Evolutionary conservation across 768 basidiomycete genomes (phyloP), one percentile per base, ranked within the genome.

Genomic region (Collybia sordida): DNA sequence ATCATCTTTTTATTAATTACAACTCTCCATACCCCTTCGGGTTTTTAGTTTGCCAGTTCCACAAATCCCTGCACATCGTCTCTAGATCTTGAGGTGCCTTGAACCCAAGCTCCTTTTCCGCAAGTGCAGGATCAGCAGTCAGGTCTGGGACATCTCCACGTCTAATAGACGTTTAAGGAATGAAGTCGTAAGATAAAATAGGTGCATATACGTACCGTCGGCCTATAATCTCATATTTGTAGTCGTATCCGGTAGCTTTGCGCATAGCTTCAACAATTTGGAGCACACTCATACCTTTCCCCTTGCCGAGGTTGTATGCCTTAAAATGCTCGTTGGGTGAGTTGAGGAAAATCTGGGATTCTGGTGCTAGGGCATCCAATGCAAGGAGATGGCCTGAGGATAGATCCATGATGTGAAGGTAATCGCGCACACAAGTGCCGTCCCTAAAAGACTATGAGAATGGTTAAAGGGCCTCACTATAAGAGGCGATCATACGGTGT

Each of bases 1-100:
- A 31, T n/a, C n/a, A 14, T 31, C 25, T 11, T 11, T 31, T 12
- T 31, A 9, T 31, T 31, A 11, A 38, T 38, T 47, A 37, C 1
- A 37, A 23, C 12, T 47, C 36, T 27, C 62, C 77, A 55, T 90
- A 97, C 2, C 94, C 94, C 24, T 80, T 64, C 6, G 90, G 91
- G 60, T 97, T 91, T 67, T 84, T 90, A n/a, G 83, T 84, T 74
- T 98, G 96, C 93, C 95, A 99, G 72, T 95, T 95, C 97, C 97
- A 98, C 59, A 97, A 74, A 69, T 99, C 97, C 49, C 82, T 76
- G 69, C 97, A 98, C 93, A 98, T 98, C 49, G 86, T 85, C 54
- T 93, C 87, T 39, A 99, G 78, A 59, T 85, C 78, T 61, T 83
- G 79, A 22, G 78, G 74, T 11, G 96, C 96, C 53, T 82, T 81